A percentile compares a stretch with the other conserved stretches of the same genome.
Conservation (phyloP, 192 early-diverging fungal genomes). For the Umbelopsis ramanniana region DNA sequence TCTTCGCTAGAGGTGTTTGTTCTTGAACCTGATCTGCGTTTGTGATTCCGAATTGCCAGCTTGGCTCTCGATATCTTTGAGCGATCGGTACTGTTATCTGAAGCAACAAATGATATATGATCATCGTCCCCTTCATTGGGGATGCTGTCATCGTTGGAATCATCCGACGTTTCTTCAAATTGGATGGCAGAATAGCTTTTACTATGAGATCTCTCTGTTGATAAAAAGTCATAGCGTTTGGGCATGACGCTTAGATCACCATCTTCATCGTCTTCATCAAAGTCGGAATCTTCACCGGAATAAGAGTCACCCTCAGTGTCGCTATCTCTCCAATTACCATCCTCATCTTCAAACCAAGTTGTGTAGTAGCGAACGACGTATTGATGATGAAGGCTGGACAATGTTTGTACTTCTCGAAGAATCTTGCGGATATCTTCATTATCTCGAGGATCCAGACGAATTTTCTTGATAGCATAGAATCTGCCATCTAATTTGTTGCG, state of each 20-base stretch:
- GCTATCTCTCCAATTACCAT: slow-evolving; percentile 40
- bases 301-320: slow-evolving; percentile 40
- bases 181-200: slow-evolving; percentile 39
- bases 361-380: slow-evolving; percentile 90
- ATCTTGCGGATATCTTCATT: slow-evolving; percentile 82
- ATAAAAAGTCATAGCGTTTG: slow-evolving; percentile 53
- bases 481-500: slow-evolving; percentile 79
- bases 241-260: slow-evolving; percentile 37
- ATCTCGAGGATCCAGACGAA: slow-evolving; percentile 79
- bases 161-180: slow-evolving; percentile 36
- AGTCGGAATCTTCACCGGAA: slow-evolving; percentile 37
- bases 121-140: slow-evolving; percentile 37
- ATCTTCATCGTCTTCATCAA: slow-evolving; percentile 39
- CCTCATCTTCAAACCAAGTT: slow-evolving; percentile 84
- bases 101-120: slow-evolving; percentile 31
- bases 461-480: slow-evolving; percentile 94
- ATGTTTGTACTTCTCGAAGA: slow-evolving; percentile 87
- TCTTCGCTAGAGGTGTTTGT: slow-evolving; percentile 18
- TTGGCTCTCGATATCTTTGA: slow-evolving; percentile 3
- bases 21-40: slow-evolving; percentile 10
- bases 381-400: slow-evolving; percentile 88
- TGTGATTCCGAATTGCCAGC: background rate
- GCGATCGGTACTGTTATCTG: slow-evolving; percentile 22
- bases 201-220: slow-evolving; percentile 38
- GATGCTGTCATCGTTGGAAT: slow-evolving; percentile 51